Evolutionary conservation across 768 basidiomycete species (phyloP).

Genomic region (Melanogaster broomeanus): DNA sequence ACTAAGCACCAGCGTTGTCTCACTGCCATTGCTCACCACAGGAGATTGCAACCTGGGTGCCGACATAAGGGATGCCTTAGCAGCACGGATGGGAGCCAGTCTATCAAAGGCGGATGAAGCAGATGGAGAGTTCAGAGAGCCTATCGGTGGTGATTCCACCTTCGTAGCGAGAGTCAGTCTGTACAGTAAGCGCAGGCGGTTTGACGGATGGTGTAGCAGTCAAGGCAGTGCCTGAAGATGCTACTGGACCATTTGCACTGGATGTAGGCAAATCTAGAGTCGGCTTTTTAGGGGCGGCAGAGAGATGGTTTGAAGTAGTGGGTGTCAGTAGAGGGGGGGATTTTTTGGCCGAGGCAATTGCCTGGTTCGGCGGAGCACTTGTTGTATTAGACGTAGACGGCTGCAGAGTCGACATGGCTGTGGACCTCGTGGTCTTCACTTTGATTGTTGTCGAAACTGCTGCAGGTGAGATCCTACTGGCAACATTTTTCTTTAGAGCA

Average conservation of each 20-base stretch:
- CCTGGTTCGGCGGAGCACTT: conserved; percentile 18
- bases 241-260: not conserved
- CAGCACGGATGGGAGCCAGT: conserved; percentile 35
- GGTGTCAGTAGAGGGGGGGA: not conserved
- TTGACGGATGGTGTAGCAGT: not conserved
- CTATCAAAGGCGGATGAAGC: conserved; percentile 18
- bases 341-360: not conserved
- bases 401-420: conserved; percentile 1
- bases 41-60: conserved; percentile 11
- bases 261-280: not conserved
- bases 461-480: conserved; percentile 1
- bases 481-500: conserved; percentile 4
- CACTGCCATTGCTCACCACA: not conserved
- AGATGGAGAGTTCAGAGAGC: conserved; percentile 9
- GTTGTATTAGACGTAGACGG: conserved; percentile 12
- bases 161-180: conserved; percentile 14
- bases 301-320: not conserved
- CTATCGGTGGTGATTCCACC: conserved; percentile 17
- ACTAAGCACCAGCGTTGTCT: not conserved
- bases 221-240: not conserved
- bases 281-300: not conserved
- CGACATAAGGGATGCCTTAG: conserved; percentile 25
- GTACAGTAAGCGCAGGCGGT: conserved; percentile 7
- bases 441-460: not conserved
- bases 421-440: not conserved